These are phyloP conservation scores for Casaregolazyma suthepensis DNA, from an alignment of 1,139 yeast genomes.

Conservation along the genomic window DNA sequence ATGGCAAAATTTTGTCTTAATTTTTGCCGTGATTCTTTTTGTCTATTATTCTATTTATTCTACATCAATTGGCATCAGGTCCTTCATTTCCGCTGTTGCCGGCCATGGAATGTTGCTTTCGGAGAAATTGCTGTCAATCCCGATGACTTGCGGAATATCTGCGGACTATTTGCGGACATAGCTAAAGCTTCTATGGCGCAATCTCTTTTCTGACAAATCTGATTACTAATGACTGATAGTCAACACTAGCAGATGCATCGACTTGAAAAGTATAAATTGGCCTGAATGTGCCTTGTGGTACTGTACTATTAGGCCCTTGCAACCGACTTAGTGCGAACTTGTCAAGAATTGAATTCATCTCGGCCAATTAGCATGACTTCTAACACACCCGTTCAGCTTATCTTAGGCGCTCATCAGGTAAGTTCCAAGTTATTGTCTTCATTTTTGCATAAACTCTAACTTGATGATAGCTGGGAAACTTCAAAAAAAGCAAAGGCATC, in stretches of 20 bases:
- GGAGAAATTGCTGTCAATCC: background rate
- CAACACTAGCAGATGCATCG: background rate
- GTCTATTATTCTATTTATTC: no score
- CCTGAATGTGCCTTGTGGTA: background rate
- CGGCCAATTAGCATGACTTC: background rate
- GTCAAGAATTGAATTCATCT: background rate
- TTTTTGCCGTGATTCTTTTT: no score
- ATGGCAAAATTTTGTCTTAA: background rate
- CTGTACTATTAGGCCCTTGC: background rate
- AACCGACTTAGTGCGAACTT: no score
- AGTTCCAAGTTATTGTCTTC: background rate
- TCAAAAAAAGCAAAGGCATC: background rate
- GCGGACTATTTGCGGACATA: background rate
- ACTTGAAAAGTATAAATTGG: background rate
- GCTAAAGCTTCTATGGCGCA: background rate
- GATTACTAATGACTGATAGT: background rate
- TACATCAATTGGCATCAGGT: background rate
- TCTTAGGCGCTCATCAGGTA: background rate
- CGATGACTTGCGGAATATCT: background rate
- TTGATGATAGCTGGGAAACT: background rate
- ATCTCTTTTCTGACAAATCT: no score
- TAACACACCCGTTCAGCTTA: background rate
- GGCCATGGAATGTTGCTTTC: no score
- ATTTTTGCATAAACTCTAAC: background rate
- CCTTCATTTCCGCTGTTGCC: background rate